Evolutionary conservation across 1,284 basidiomycete genomes (phyloP).

Genomic region (Ustilago tritici): DNA sequence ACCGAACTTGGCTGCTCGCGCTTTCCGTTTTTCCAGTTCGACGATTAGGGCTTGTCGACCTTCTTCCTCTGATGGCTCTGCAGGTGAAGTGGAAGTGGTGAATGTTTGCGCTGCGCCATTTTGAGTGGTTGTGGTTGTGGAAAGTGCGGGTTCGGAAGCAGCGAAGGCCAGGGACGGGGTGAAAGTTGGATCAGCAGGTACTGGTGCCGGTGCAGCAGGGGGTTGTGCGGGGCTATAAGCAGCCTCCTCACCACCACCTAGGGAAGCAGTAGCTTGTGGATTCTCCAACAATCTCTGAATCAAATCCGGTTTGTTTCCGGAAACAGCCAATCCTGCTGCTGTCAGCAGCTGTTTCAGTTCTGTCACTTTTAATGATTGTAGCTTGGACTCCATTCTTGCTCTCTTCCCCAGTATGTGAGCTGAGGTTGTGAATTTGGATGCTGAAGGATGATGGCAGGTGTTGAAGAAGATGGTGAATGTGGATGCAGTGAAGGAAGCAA

Average conservation of each 20-base stretch:
- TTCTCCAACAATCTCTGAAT: conserved; percentile 64
- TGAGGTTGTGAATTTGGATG: neutral
- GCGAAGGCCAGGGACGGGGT: neutral
- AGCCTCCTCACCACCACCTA: conserved; percentile 10
- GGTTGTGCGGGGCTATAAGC: conserved; percentile 8
- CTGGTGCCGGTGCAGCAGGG: conserved; percentile 12
- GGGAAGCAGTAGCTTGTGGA: conserved; percentile 49
- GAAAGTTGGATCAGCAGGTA: conserved; percentile 3
- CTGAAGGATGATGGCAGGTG: too few species aligned
- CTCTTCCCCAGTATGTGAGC: neutral
- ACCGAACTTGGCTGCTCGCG: conserved; percentile 63
- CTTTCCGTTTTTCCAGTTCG: conserved; percentile 65
- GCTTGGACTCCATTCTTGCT: conserved; percentile 56
- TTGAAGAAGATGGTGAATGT: neutral
- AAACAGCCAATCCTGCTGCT: conserved; percentile 46
- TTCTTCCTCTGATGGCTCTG: conserved; percentile 29
- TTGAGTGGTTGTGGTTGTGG: neutral
- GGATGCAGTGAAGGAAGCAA: neutral
- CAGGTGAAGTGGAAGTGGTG: neutral
- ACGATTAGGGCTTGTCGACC: conserved; percentile 47
- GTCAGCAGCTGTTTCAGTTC: conserved; percentile 63
- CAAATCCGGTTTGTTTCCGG: conserved; percentile 65
- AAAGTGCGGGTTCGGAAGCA: conserved; percentile 1
- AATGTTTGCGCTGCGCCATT: too few species aligned
- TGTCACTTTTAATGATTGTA: conserved; percentile 62